These are phyloP conservation scores for Yamadazyma sp. DNA, from an alignment of 1,139 yeast genomes.

Conservation along the genomic window DNA sequence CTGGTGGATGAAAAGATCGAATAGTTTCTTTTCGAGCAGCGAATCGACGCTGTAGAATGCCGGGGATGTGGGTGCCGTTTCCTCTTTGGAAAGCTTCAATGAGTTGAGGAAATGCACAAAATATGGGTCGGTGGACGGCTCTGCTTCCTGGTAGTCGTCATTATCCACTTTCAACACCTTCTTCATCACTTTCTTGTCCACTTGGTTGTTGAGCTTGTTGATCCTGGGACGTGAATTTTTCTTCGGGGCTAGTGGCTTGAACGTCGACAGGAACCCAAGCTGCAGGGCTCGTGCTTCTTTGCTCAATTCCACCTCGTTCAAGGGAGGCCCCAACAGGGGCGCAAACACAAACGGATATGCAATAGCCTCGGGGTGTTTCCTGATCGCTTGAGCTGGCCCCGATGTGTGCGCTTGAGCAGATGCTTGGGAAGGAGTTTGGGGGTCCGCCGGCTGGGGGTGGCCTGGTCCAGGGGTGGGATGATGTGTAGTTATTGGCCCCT, in stretches of 20 bases:
- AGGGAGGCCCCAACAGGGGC: not conserved
- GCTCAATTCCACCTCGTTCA: not conserved
- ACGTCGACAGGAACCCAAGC: conserved; percentile 16
- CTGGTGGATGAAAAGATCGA: conserved; percentile 33
- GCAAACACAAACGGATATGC: too few relatives aligned
- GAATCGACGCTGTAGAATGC: conserved; percentile 18
- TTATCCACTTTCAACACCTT: conserved; percentile 5
- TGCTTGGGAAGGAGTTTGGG: not conserved
- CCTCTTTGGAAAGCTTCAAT: conserved; percentile 9
- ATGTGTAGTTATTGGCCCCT: too few relatives aligned
- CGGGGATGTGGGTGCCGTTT: conserved; percentile 5
- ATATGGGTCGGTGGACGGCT: conserved; percentile 24
- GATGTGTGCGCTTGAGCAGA: not conserved
- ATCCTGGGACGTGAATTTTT: conserved; percentile 38
- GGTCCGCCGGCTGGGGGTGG: too few relatives aligned
- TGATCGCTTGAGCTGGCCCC: not conserved
- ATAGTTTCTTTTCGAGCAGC: conserved; percentile 29
- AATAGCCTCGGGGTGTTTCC: too few relatives aligned
- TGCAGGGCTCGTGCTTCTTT: conserved; percentile 3
- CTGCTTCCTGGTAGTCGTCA: conserved; percentile 9
- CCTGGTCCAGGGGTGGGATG: too few relatives aligned
- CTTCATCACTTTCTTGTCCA: conserved; percentile 7
- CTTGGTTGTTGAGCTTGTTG: conserved; percentile 24
- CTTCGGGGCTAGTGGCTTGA: conserved; percentile 39
- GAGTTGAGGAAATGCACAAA: conserved; percentile 24